Percentiles rank a stretch among this genome's conserved stretches.
Evolutionary conservation across 2,329 filamentous ascomycete genomes (phyloP).

Genomic region (Talaromyces sp.): DNA sequence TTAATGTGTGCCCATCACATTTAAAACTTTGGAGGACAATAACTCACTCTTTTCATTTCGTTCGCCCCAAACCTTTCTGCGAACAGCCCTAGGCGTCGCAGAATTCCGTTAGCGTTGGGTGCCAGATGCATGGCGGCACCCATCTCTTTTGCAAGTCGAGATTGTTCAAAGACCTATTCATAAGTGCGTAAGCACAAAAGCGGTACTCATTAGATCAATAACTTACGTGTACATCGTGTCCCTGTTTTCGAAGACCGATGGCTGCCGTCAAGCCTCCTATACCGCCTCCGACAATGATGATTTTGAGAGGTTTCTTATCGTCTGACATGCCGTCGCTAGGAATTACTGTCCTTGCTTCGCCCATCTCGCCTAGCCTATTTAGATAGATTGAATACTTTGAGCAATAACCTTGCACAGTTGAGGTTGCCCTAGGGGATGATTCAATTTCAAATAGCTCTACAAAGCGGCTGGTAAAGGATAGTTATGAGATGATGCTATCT

Average conservation of each 20-base stretch:
- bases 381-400: neutral
- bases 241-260: constrained; percentile 49
- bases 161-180: constrained; percentile 51
- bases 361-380: neutral
- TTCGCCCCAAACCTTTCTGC: constrained; percentile 38
- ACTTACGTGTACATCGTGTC: constrained; percentile 38
- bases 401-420: neutral
- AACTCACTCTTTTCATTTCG: constrained; percentile 20
- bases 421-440: too few relatives aligned
- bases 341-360: neutral
- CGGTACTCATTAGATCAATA: neutral
- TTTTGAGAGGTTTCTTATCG: constrained; percentile 7
- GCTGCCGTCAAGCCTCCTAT: constrained; percentile 29
- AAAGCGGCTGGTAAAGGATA: neutral
- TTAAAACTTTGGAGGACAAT: neutral
- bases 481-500: neutral
- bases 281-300: constrained; percentile 29
- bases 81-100: constrained; percentile 42
- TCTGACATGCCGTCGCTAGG: neutral
- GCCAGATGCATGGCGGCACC: constrained; percentile 60
- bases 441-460: neutral
- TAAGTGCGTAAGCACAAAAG: neutral
- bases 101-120: constrained; percentile 56
- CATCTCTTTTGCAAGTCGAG: constrained; percentile 49
- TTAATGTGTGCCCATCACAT: neutral